phyloP scores from a whole-genome alignment of 768 basidiomycete genomes.

The Leccinum truebloodii region DNA sequence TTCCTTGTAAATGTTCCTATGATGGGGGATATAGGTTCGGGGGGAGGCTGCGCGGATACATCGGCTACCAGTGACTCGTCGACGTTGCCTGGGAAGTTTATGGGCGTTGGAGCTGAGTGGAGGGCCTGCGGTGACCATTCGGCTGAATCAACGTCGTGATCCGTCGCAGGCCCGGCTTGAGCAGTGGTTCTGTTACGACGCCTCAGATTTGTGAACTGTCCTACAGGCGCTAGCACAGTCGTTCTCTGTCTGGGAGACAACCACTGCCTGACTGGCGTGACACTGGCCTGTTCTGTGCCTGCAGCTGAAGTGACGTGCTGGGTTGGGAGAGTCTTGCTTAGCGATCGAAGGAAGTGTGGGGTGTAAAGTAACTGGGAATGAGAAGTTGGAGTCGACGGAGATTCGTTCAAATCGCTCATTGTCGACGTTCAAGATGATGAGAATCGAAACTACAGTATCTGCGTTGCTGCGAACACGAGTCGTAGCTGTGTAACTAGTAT shows the following conservation, averaged over 20 bases:
- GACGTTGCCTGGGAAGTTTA: slow-evolving; percentile 7
- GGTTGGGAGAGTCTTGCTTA: slow-evolving; percentile 23
- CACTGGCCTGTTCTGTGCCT: slow-evolving; percentile 7
- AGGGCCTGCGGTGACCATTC: slow-evolving; percentile 8
- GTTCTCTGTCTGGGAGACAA: slow-evolving; percentile 18
- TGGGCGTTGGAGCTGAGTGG: slow-evolving; percentile 5
- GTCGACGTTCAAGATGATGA: not conserved
- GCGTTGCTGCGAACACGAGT: not conserved
- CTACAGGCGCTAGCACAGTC: slow-evolving; percentile 8
- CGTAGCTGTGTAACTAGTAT: slow-evolving; percentile 19
- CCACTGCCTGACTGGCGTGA: slow-evolving; percentile 6
- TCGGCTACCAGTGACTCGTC: slow-evolving; percentile 9
- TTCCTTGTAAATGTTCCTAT: slow-evolving; percentile 44
- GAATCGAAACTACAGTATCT: not conserved
- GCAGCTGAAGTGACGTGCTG: slow-evolving; percentile 11
- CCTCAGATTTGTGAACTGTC: slow-evolving; percentile 19
- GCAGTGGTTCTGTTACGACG: slow-evolving; percentile 10
- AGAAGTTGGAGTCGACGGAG: not conserved
- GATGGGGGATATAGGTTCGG: slow-evolving; percentile 35
- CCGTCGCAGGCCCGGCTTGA: slow-evolving; percentile 2
- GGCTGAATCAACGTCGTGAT: slow-evolving; percentile 7
- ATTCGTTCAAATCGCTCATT: slow-evolving; percentile 11
- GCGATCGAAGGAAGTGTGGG: slow-evolving; percentile 20
- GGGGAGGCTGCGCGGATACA: slow-evolving; percentile 25
- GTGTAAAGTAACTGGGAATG: slow-evolving; percentile 2